Conservation (phyloP, 2,329 filamentous ascomycete species). For the Paracamarosporium sp. region DNA sequence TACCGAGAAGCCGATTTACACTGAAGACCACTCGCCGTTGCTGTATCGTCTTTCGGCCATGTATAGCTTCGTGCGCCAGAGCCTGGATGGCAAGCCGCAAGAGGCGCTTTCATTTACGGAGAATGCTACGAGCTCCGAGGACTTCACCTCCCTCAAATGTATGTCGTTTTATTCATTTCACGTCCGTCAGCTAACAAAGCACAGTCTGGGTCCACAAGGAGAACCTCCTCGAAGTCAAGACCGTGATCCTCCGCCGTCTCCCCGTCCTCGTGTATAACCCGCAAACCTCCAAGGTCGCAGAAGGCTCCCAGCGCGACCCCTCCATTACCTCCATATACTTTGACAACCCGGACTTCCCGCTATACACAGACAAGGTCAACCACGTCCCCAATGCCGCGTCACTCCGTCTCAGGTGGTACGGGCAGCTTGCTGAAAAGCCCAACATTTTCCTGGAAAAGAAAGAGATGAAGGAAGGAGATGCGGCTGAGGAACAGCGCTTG, state of each 20-base stretch:
- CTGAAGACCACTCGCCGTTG: slow-evolving; percentile 89
- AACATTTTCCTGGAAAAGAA: slow-evolving; percentile 92
- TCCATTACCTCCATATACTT: slow-evolving; percentile 96
- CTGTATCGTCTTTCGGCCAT: slow-evolving; percentile 89
- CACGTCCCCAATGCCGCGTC: slow-evolving; percentile 78
- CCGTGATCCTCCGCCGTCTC: slow-evolving; percentile 86
- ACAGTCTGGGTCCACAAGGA: slow-evolving; percentile 93
- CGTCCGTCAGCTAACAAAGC: slow-evolving; percentile 37
- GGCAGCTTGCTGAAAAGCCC: slow-evolving; percentile 77
- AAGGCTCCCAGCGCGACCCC: slow-evolving; percentile 79
- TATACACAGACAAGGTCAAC: slow-evolving; percentile 87
- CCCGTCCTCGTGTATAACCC: slow-evolving; percentile 94
- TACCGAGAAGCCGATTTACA: slow-evolving; percentile 90
- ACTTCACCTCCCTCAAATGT: slow-evolving; percentile 88
- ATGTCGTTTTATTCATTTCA: slow-evolving; percentile 41
- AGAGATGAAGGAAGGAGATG: slow-evolving; percentile 76
- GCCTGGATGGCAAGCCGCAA: slow-evolving; percentile 68
- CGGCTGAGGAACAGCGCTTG: slow-evolving; percentile 80
- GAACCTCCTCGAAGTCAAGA: slow-evolving; percentile 96
- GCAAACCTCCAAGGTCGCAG: slow-evolving; percentile 80
- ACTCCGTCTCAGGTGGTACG: slow-evolving; percentile 89
- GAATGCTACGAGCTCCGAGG: slow-evolving; percentile 58
- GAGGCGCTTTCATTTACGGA: slow-evolving; percentile 55
- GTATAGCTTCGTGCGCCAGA: slow-evolving; percentile 92
- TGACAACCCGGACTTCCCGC: slow-evolving; percentile 82